A percentile compares a stretch with the other conserved stretches of the same genome.
Conservation (phyloP, 73 alveolate species). For the Paramecium tetraurelia region DNA sequence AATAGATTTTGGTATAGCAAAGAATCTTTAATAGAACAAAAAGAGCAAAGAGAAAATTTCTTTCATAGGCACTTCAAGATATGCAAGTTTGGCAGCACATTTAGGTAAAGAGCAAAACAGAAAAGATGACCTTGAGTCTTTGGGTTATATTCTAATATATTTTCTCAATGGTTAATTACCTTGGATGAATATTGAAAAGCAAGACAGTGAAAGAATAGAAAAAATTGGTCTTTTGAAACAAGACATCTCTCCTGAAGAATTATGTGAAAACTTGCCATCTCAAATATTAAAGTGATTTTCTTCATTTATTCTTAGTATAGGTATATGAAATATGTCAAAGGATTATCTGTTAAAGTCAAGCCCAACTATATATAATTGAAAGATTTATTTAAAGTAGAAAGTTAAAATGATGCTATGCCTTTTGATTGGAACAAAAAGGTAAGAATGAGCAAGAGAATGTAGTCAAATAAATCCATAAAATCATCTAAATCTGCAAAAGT, state of each 20-base stretch:
- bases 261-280: constrained; percentile 12
- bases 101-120: constrained; percentile 68
- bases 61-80: constrained; percentile 76
- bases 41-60: constrained; percentile 34
- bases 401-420: not conserved
- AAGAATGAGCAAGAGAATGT: not conserved
- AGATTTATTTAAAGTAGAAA: not conserved
- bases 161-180: constrained; percentile 66
- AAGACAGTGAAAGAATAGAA: constrained; percentile 28
- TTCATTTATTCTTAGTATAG: not conserved
- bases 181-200: constrained; percentile 67
- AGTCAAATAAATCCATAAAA: not conserved
- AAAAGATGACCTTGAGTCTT: constrained; percentile 76
- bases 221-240: constrained; percentile 48
- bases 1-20: constrained; percentile 44
- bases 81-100: constrained; percentile 71
- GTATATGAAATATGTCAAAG: constrained; percentile 43
- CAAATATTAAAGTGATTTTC: not conserved
- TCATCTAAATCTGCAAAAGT: not conserved
- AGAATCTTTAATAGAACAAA: constrained; percentile 53
- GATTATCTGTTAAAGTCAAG: not conserved
- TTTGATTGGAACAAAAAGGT: constrained; percentile 24
- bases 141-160: constrained; percentile 72
- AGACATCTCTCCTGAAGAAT: constrained; percentile 28
- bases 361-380: not conserved